Conservation (phyloP, 1,284 basidiomycete species). For the Hymenochaete sp. region DNA sequence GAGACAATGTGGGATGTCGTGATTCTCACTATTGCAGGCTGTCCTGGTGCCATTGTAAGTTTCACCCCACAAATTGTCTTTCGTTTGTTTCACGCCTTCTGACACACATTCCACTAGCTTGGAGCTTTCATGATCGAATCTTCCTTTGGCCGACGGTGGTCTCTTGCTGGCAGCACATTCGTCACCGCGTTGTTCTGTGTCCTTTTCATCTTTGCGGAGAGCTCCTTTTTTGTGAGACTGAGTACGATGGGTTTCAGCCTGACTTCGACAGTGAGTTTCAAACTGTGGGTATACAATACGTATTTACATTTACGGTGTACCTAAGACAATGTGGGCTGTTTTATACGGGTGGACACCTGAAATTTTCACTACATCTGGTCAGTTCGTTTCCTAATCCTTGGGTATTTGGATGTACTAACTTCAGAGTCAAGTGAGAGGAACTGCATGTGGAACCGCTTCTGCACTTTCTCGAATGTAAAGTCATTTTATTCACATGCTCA, state of each 20-base stretch:
- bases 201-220: conserved; percentile 58
- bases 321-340: conserved; percentile 83
- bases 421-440: conserved; percentile 59
- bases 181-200: conserved; percentile 75
- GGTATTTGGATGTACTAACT: background rate
- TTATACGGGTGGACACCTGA: conserved; percentile 91
- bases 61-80: conserved; percentile 25
- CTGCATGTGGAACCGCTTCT: conserved; percentile 86
- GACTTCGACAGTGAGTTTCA: conserved; percentile 58
- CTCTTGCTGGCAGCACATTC: conserved; percentile 75
- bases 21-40: conserved; percentile 77
- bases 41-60: conserved; percentile 74
- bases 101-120: conserved; percentile 38
- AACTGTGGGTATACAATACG: conserved; percentile 1
- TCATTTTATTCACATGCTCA: conserved; percentile 19
- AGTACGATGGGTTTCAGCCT: conserved; percentile 78
- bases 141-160: conserved; percentile 65
- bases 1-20: conserved; percentile 76
- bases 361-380: conserved; percentile 76
- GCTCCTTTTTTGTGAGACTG: conserved; percentile 57
- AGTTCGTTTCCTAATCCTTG: conserved; percentile 18
- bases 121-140: conserved; percentile 87
- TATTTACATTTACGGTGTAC: conserved; percentile 5
- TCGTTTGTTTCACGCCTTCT: conserved; percentile 6
- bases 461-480: conserved; percentile 81